Base-by-base conservation (phyloP, 495 filamentous ascomycete genomes). In the Entonaema liquescens region DNA sequence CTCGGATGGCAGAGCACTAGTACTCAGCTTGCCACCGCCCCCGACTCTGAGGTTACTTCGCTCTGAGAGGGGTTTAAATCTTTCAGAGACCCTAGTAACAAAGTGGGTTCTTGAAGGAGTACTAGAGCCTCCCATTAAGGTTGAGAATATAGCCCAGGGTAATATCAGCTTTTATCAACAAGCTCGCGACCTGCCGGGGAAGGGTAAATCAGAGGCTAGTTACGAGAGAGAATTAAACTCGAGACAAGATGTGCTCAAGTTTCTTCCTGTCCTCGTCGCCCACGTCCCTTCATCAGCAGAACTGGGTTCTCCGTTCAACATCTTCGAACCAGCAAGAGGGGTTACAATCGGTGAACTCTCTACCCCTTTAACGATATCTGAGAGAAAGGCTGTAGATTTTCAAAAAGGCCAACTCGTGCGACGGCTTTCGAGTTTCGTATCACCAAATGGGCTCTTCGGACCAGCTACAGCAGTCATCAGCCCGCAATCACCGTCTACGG, bases 401-500 rank as follows among this genome's bases (percentile, higher is more conserved):
- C 77, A 84, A 31, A 68, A 70, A 36, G 82, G 82, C 25, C 40
- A 44, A 12, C 68, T 84, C 8, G 69, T 79, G 40, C 76, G 79
- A 23, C 64, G 55, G 3, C 73, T 85, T 1, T 77, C 79, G 7
- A 49, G 25, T 0, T 49, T 81, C 8, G 73, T 59, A 4, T 81
- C 81, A 0, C 81, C 82, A 11, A 79, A 81, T 5, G 74, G 74
- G 26, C 64, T 68, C 25, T 84, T 83, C 57, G 82, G 82, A 1
- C 78, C 76, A 15, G 72, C 73, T 7, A 74, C 71, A 1, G 78
- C 77, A 12, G 79, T 81, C 17, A 55, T 81, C n/a, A 56, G 35
- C 29, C 67, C 56, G 4, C 42, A 29, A 25, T 52, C 29, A 23
- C 25, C 33, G 28, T 11, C 56, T 35, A 23, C 53, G 2, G 59